These are phyloP conservation scores for Lobosporangium transversale DNA, from an alignment of 192 early-diverging fungal species.

Conservation along the genomic window DNA sequence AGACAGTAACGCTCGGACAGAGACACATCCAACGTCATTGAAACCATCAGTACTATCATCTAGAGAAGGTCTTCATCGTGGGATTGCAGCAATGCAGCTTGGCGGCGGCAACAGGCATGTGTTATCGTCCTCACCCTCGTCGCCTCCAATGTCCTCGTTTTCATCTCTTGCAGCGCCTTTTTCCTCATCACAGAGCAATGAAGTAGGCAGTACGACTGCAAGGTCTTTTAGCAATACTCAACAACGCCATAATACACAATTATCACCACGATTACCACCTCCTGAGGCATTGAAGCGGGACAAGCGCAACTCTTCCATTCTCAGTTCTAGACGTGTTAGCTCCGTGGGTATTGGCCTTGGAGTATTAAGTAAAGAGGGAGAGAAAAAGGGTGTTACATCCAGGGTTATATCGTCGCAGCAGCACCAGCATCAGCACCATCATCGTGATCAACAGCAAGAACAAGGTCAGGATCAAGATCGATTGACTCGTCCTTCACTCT, in stretches of 20 bases:
- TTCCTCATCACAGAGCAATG: neutral
- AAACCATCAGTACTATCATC: slow-evolving; percentile 1
- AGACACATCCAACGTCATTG: neutral
- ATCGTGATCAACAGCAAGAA: too few species aligned
- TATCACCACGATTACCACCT: slow-evolving; percentile 19
- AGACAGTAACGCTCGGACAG: neutral
- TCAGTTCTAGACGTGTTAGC: slow-evolving; percentile 42
- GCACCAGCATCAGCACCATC: neutral
- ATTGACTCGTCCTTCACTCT: slow-evolving; percentile 7
- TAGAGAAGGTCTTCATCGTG: slow-evolving; percentile 2
- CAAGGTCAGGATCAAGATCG: too few species aligned
- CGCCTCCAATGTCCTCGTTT: neutral
- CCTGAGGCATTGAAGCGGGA: slow-evolving; percentile 42
- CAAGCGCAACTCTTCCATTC: slow-evolving; percentile 49
- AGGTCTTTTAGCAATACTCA: slow-evolving; percentile 47
- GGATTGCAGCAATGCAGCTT: slow-evolving; percentile 20
- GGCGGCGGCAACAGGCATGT: slow-evolving; percentile 13
- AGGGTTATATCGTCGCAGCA: neutral
- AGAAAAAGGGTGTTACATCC: neutral
- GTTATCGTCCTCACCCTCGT: neutral
- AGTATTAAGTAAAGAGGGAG: slow-evolving; percentile 40
- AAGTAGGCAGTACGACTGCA: slow-evolving; percentile 14
- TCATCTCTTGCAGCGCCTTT: neutral
- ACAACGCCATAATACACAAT: slow-evolving; percentile 24
- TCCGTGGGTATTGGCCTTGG: slow-evolving; percentile 49